These are phyloP conservation scores for Cylindrotheca closterium DNA, from an alignment of 108 stramenopile species.

Conservation along the genomic window DNA sequence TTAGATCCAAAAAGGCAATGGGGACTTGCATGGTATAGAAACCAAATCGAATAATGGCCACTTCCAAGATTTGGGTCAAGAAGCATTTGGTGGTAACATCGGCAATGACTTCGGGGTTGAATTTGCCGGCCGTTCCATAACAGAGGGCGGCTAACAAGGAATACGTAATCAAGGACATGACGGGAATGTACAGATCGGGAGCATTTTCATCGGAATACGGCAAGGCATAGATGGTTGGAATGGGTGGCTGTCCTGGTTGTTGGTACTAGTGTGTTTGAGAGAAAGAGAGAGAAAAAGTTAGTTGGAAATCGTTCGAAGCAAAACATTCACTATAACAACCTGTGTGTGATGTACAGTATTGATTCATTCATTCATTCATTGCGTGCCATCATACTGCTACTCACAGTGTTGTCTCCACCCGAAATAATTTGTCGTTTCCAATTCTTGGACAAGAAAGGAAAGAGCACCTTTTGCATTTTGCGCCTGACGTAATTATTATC, in stretches of 20 bases:
- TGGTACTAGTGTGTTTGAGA: no score
- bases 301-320: no score
- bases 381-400: neutral
- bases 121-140: constrained; percentile 86
- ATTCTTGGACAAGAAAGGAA: constrained; percentile 78
- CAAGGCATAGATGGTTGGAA: constrained; percentile 60
- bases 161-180: constrained; percentile 95
- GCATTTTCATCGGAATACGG: constrained; percentile 93
- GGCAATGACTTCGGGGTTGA: constrained; percentile 91
- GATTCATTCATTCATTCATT: neutral
- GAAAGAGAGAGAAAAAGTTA: neutral
- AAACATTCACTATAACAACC: no score
- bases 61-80: constrained; percentile 87
- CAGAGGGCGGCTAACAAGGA: constrained; percentile 89
- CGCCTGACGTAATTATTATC: constrained; percentile 91
- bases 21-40: constrained; percentile 86
- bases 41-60: constrained; percentile 84
- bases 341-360: no score
- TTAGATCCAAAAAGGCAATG: constrained; percentile 68
- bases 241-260: no score
- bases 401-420: no score
- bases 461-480: constrained; percentile 87
- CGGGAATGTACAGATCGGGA: constrained; percentile 96
- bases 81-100: constrained; percentile 89
- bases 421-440: no score